A percentile compares a stretch with the other conserved stretches of the same genome.
Evolutionary conservation across 208 protist species (phyloP).

Genomic region (Trypanosoma melophagium): DNA sequence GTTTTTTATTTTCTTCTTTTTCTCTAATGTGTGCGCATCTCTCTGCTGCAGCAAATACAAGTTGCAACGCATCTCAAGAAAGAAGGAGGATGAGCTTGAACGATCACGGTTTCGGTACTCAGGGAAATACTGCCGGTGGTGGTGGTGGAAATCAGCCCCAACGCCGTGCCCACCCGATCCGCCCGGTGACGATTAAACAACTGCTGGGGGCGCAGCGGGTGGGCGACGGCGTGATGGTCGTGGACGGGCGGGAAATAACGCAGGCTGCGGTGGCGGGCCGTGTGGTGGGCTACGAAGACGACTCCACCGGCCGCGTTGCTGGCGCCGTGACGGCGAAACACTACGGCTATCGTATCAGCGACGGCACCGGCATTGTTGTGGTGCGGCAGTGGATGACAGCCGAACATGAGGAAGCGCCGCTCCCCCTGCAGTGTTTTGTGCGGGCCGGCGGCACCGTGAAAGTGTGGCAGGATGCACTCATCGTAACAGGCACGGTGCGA

Average conservation of each 20-base stretch:
- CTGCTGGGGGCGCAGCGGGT: conserved; percentile 80
- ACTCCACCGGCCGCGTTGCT: conserved; percentile 35
- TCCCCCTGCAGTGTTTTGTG: conserved; percentile 78
- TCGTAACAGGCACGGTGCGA: conserved; percentile 84
- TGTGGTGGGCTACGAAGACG: conserved; percentile 80
- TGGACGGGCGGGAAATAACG: conserved; percentile 86
- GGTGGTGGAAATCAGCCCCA: conserved; percentile 40
- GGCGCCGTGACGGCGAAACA: conserved; percentile 86
- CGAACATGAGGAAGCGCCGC: conserved; percentile 54
- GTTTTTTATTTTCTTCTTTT: neutral
- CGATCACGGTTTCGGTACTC: conserved; percentile 15
- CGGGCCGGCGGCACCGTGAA: conserved; percentile 85
- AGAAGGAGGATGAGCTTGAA: conserved; percentile 18
- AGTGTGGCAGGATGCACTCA: conserved; percentile 79
- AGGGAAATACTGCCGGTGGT: neutral
- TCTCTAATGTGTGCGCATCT: neutral
- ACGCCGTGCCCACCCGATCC: conserved; percentile 83
- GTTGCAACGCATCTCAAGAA: neutral
- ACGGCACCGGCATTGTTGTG: conserved; percentile 80
- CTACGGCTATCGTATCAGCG: conserved; percentile 81
- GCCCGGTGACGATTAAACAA: conserved; percentile 89
- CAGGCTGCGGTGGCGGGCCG: conserved; percentile 85
- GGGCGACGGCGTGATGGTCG: conserved; percentile 82
- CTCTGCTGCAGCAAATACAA: no score
- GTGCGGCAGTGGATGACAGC: conserved; percentile 87